Evolutionary conservation across 1,284 basidiomycete genomes (phyloP), one percentile per base, ranked within the genome.

Genomic region (Apiotrichum laibachii): DNA sequence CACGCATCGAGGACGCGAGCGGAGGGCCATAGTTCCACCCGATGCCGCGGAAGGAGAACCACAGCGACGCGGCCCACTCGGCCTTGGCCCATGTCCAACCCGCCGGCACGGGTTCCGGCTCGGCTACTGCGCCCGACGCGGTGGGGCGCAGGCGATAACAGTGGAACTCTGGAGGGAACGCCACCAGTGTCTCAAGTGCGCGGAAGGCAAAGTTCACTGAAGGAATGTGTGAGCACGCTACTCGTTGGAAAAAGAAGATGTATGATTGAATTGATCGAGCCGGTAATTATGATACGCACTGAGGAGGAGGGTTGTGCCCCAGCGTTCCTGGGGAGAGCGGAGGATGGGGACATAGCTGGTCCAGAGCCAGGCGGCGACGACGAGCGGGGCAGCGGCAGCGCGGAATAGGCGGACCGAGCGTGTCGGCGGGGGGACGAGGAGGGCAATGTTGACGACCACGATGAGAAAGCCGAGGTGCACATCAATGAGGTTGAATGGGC

Each of bases 21-120:
- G 68, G 65, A 18, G 67, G 62, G 22, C 56, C 56, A 40, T 62
- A 71, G 63, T 72, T 72, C 75, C 75, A 77, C 2, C 75, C 75
- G 5, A 77, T 67, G 31, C 75, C 73, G 13, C 75, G 64, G 40
- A 53, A 64, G 1, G 73, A 72, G 62, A 65, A 72, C 51, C 59
- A 69, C 33, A 72, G 64, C 19, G 64, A 66, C 0, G 48, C 31
- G 0, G 71, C 67, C 75, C 75, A 77, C 40, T 57, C 63, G 19
- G 72, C 55, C 57, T 75, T 75, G n/a, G 68, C 64, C 35, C 63
- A 57, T 1, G 71, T 76, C 60, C 65, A 70, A 1, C 66, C 69
- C 5, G 48, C 44, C 4, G 75, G 73, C 26, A 76, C 59, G 2
- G 66, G 68, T 52, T 76, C 75, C 7, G 66, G 64, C 2, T 59